Evolutionary conservation across 1,284 basidiomycete species (phyloP).

Genomic region (Erythrobasidium hasegawianum): DNA sequence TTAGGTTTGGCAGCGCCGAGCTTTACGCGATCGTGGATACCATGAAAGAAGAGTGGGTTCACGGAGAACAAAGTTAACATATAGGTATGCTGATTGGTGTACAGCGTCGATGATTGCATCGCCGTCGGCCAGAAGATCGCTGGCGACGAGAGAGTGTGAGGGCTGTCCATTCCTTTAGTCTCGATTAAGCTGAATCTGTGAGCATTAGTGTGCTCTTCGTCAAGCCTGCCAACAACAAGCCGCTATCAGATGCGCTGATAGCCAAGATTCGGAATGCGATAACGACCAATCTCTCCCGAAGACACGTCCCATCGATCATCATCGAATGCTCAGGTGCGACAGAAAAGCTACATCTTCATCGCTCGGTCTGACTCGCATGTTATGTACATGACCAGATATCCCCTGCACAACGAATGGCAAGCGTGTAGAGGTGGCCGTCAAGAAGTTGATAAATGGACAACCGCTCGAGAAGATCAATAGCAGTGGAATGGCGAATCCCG

Average conservation of each 20-base stretch:
- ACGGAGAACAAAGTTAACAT: not conserved
- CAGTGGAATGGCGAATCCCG: constrained; percentile 29
- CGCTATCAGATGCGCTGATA: constrained; percentile 57
- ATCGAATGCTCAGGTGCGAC: constrained; percentile 21
- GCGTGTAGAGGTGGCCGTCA: constrained; percentile 75
- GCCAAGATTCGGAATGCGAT: constrained; percentile 48
- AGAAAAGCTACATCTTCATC: too few relatives aligned
- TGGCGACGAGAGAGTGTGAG: constrained; percentile 69
- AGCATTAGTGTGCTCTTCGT: constrained; percentile 62
- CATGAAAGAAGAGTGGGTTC: constrained; percentile 32
- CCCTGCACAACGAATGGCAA: constrained; percentile 78
- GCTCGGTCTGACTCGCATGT: too few relatives aligned
- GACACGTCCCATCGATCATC: constrained; percentile 37
- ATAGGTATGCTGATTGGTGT: constrained; percentile 45
- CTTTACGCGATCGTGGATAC: constrained; percentile 76
- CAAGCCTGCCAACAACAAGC: constrained; percentile 60
- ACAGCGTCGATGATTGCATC: constrained; percentile 64
- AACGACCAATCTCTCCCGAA: constrained; percentile 33
- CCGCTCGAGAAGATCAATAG: constrained; percentile 36
- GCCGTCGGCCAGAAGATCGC: constrained; percentile 73
- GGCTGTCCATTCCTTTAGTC: too few relatives aligned
- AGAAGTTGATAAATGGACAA: constrained; percentile 58
- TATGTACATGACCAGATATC: too few relatives aligned
- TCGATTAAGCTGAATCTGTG: too few relatives aligned
- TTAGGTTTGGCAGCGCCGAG: constrained; percentile 79